A percentile compares a stretch with the other conserved stretches of the same genome.
phyloP scores from a whole-genome alignment of 2,329 filamentous ascomycete genomes.

The Hypomyces perniciosus region DNA sequence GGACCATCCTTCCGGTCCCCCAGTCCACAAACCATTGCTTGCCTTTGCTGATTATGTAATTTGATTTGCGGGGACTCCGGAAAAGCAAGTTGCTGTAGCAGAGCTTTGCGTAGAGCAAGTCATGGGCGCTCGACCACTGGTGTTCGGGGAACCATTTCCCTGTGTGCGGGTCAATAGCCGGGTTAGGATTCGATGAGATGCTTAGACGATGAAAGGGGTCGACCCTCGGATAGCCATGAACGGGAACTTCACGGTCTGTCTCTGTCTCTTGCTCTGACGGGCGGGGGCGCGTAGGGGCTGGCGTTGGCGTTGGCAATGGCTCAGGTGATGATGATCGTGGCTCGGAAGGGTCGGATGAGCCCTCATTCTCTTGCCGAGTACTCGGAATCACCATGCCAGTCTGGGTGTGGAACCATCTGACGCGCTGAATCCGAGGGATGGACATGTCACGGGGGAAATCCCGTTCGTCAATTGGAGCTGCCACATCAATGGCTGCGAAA shows the following conservation, averaged over 20 bases:
- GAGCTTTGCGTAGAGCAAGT: conserved; percentile 53
- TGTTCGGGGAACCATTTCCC: conserved; percentile 54
- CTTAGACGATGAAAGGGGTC: conserved; percentile 35
- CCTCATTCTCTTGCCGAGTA: conserved; percentile 4
- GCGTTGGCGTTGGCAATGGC: conserved; percentile 7
- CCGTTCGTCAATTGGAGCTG: conserved; percentile 64
- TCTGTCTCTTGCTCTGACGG: conserved; percentile 11
- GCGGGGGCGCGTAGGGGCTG: conserved; percentile 6
- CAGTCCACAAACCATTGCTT: conserved; percentile 57
- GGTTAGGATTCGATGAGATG: conserved; percentile 40
- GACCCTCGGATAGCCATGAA: conserved; percentile 22
- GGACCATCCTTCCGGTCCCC: conserved; percentile 49
- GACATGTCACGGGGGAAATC: conserved; percentile 57
- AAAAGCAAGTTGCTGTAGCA: conserved; percentile 55
- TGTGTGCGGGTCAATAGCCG: conserved; percentile 40
- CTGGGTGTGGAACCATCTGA: conserved; percentile 43
- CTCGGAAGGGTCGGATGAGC: background rate
- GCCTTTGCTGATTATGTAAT: conserved; percentile 51
- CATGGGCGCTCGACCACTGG: conserved; percentile 49
- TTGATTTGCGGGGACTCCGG: conserved; percentile 51
- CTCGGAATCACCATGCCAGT: conserved; percentile 17
- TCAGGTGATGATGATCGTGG: conserved; percentile 15
- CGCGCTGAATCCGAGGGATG: conserved; percentile 50
- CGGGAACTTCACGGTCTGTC: conserved; percentile 12
- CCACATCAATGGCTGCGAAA: conserved; percentile 68